Base-by-base conservation (phyloP, 1,139 yeast genomes). In the Wickerhamomyces sp. region DNA sequence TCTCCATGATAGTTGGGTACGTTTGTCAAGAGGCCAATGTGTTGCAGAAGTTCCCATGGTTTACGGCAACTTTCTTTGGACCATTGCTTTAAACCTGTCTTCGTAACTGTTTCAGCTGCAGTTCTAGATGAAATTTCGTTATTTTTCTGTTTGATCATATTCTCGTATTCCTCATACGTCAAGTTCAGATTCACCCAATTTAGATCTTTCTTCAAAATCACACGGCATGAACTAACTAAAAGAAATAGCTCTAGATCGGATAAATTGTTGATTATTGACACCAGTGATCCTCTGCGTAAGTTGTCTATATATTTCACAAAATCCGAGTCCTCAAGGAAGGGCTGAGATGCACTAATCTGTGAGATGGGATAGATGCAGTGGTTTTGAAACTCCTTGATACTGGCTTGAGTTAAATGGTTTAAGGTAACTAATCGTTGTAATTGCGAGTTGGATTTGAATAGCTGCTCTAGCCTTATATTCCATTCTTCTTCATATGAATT, bases 101-200 rank as follows among this genome's bases (percentile, higher is more conserved):
- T 67, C 54, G 60, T 75, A 47, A 60, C 52, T 1, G 53, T 49
- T 2, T 51, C 53, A 13, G 40, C 33, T 6, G 53, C 51, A 2
- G 55, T 47, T 7, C 38, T 43, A 1, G 72, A 64, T 13, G 67
- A 64, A 19, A 73, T 63, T 20, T 70, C 70, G 18, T 65, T 52
- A 44, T 78, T 74, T 44, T 71, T 61, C 1, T 59, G 53, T 42
- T 74, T 72, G 33, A 80, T 68, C 70, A 80, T 70, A 1, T 63
- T 65, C n/a, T 60, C 58, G 58, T 88, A 92, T 59, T 92, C 97
- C 30, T 79, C 79, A 57, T 81, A 84, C 0, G 83, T 85, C 46
- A 88, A 67, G 49, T 83, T 86, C 61, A 89, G 82, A 58, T 88
- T 90, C 18, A 81, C 67, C 13, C 68, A 65, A 20, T 69, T 77